phyloP scores from a whole-genome alignment of 2,329 filamentous ascomycete genomes.

The Fusarium sp. region DNA sequence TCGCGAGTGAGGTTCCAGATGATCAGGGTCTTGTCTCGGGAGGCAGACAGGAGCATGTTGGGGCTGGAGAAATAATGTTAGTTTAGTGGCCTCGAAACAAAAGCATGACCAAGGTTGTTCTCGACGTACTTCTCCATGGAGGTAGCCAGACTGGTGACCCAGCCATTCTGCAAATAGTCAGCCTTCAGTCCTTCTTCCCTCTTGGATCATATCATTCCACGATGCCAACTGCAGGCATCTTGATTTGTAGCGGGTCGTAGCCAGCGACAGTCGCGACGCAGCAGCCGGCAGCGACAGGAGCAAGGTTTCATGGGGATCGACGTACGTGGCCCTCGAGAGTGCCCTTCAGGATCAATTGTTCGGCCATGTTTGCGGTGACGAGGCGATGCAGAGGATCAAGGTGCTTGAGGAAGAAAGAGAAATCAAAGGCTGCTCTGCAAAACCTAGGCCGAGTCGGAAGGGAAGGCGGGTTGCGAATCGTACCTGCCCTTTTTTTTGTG shows the following conservation, averaged over 20 bases:
- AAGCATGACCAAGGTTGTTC: constrained; percentile 3
- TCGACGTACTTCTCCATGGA: constrained; percentile 93
- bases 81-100: constrained; percentile 17
- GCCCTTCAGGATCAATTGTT: constrained; percentile 95
- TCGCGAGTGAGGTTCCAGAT: constrained; percentile 99
- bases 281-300: constrained; percentile 25
- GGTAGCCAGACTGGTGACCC: constrained; percentile 98
- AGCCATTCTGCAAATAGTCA: constrained; percentile 75
- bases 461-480: constrained; percentile 49
- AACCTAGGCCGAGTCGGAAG: constrained; percentile 45
- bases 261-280: constrained; percentile 32
- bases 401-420: constrained; percentile 51
- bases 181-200: constrained; percentile 34
- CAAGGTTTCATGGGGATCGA: constrained; percentile 47
- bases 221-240: constrained; percentile 20
- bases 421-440: constrained; percentile 47
- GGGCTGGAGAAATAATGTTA: constrained; percentile 66
- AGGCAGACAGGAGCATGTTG: constrained; percentile 99
- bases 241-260: constrained; percentile 24
- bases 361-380: constrained; percentile 75
- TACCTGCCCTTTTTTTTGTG: constrained; percentile 58
- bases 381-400: constrained; percentile 52
- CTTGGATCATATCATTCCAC: constrained; percentile 6
- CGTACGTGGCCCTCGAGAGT: constrained; percentile 95
- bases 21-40: constrained; percentile 98